These are phyloP conservation scores for Aspergillus alliaceus DNA, from an alignment of 2,329 filamentous ascomycete species.

Conservation along the genomic window DNA sequence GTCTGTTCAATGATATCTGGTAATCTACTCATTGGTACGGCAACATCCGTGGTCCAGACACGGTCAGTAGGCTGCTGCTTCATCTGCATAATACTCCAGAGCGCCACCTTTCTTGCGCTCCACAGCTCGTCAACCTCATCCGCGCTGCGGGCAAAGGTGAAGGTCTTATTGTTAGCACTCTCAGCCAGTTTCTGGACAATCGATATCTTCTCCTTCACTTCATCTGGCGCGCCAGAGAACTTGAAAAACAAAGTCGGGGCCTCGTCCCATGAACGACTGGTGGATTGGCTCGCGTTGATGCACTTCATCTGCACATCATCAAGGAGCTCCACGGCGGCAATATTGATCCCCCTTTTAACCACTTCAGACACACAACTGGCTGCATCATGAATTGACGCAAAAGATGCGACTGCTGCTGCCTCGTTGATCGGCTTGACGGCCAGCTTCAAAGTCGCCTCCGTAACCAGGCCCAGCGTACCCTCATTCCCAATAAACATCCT, in stretches of 20 bases:
- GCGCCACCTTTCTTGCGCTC: slow-evolving; percentile 72
- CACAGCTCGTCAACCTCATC: slow-evolving; percentile 70
- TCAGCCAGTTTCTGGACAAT: slow-evolving; percentile 61
- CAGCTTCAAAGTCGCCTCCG: slow-evolving; percentile 85
- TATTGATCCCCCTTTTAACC: slow-evolving; percentile 75
- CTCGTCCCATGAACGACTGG: slow-evolving; percentile 62
- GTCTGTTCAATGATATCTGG: slow-evolving; percentile 72
- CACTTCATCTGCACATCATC: slow-evolving; percentile 86
- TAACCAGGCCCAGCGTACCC: slow-evolving; percentile 86
- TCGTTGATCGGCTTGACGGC: slow-evolving; percentile 77
- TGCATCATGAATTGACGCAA: slow-evolving; percentile 66
- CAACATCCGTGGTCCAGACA: slow-evolving; percentile 82
- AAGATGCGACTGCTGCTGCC: slow-evolving; percentile 75
- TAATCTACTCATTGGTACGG: slow-evolving; percentile 70
- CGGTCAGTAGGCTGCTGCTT: slow-evolving; percentile 58
- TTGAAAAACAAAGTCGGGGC: slow-evolving; percentile 73
- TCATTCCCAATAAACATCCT: slow-evolving; percentile 88
- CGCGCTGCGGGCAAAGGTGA: slow-evolving; percentile 66
- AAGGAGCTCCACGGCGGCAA: slow-evolving; percentile 86
- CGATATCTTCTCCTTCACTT: slow-evolving; percentile 63
- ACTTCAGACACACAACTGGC: slow-evolving; percentile 78
- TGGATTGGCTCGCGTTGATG: slow-evolving; percentile 56
- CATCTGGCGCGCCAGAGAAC: slow-evolving; percentile 64
- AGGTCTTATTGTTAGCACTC: slow-evolving; percentile 48
- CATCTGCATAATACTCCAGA: slow-evolving; percentile 71